Evolutionary conservation across 23 red algal species (phyloP).

Genomic region (Chondrus crispus): DNA sequence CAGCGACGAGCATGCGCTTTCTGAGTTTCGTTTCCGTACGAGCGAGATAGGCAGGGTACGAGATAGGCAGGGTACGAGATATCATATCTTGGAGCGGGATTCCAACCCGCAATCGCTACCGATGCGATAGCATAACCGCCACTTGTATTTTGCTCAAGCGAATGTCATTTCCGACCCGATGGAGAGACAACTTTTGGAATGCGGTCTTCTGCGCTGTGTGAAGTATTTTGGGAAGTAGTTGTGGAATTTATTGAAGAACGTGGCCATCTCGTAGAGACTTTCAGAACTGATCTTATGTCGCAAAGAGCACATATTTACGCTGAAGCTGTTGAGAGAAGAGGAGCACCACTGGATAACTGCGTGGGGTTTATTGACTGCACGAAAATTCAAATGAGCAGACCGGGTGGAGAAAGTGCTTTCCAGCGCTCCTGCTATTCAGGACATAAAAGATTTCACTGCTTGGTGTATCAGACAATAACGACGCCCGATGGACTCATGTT

Average conservation of each 20-base stretch:
- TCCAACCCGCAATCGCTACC: not conserved
- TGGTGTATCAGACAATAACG: not conserved
- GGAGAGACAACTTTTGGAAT: not conserved
- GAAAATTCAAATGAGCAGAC: constrained; percentile 16
- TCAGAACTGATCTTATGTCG: not conserved
- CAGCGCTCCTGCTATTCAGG: not conserved
- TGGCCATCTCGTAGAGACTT: not conserved
- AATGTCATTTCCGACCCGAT: not conserved
- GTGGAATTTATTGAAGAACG: not conserved
- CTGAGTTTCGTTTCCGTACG: not conserved
- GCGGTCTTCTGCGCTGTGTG: not conserved
- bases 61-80: no score
- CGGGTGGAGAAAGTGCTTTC: not conserved
- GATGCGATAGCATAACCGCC: not conserved
- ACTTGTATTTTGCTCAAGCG: not conserved
- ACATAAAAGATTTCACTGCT: not conserved
- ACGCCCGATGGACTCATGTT: not conserved
- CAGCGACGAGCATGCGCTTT: not conserved
- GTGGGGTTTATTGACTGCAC: constrained; percentile 58
- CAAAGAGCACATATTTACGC: not conserved
- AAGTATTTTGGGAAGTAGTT: not conserved
- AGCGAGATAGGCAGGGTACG: not conserved
- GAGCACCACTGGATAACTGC: constrained; percentile 10
- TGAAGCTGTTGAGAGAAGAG: not conserved
- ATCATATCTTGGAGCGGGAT: not conserved